Evolutionary conservation across 371 early-diverging fungal species (phyloP).

Genomic region (Lichtheimia ornata): DNA sequence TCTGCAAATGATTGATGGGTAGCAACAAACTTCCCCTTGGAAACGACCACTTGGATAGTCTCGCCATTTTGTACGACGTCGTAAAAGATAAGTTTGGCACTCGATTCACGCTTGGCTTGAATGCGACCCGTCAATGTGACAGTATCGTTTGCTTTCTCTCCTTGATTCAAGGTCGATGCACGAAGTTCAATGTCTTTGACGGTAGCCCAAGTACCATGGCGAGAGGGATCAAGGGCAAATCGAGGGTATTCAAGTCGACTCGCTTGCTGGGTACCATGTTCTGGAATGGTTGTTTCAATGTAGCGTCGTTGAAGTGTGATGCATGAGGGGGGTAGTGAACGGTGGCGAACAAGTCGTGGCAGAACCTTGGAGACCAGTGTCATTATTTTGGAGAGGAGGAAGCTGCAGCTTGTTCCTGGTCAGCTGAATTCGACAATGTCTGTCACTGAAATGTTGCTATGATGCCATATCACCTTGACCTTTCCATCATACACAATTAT

Average conservation of each 20-base stretch:
- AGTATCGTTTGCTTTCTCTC: constrained; percentile 31
- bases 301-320: no score
- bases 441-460: no score
- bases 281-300: no score
- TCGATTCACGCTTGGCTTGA: constrained; percentile 66
- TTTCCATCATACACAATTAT: no score
- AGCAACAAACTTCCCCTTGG: constrained; percentile 49
- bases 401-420: no score
- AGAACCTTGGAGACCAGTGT: no score
- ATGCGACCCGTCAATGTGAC: constrained; percentile 62
- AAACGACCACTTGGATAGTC: constrained; percentile 69
- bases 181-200: constrained; percentile 25
- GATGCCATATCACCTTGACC: no score
- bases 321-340: no score
- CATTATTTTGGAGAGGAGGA: no score
- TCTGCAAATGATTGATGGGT: constrained; percentile 45
- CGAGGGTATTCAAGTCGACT: constrained; percentile 29
- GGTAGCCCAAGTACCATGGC: constrained; percentile 33
- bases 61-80: constrained; percentile 68
- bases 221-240: constrained; percentile 24
- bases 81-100: constrained; percentile 74
- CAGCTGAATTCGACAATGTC: no score
- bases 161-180: constrained; percentile 19
- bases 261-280: no score
- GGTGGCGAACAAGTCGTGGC: no score